These are phyloP conservation scores for Aspergillus pseudoviridinutans DNA, from an alignment of 2,329 filamentous ascomycete genomes.

Conservation along the genomic window DNA sequence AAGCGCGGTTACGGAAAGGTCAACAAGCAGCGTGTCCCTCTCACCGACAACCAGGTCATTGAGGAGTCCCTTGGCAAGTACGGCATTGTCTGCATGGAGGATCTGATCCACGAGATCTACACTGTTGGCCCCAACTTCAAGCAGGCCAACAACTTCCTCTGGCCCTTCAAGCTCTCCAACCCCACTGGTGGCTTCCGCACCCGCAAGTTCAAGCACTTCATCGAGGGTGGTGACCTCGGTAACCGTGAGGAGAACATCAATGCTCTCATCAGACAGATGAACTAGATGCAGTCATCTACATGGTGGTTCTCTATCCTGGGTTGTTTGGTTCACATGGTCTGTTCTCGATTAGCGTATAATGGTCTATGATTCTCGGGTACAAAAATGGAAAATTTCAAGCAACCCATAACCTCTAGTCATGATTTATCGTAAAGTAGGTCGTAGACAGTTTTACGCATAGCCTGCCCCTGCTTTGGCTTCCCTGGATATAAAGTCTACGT, in stretches of 20 bases:
- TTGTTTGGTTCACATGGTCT: constrained; percentile 32
- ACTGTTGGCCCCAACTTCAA: constrained; percentile 99
- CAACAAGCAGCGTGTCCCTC: constrained; percentile 93
- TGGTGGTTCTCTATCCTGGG: constrained; percentile 24
- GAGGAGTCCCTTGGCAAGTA: constrained; percentile 97
- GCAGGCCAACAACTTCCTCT: constrained; percentile 98
- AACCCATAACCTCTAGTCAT: constrained; percentile 18
- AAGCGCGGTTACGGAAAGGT: constrained; percentile 99
- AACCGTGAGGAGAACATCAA: constrained; percentile 99
- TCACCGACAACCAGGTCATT: constrained; percentile 97
- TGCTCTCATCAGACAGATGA: constrained; percentile 94
- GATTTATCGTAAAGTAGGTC: not conserved
- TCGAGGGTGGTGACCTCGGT: constrained; percentile 96
- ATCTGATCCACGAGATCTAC: constrained; percentile 98
- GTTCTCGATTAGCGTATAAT: constrained; percentile 30
- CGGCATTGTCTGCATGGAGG: constrained; percentile 98
- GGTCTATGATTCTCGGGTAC: constrained; percentile 31
- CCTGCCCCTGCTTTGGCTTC: not conserved
- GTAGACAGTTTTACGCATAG: not conserved
- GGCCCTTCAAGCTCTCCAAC: constrained; percentile 99
- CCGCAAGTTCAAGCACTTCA: constrained; percentile 98
- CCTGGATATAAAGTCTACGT: not conserved
- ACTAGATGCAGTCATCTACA: constrained; percentile 55
- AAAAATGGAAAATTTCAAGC: constrained; percentile 28
- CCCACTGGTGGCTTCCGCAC: constrained; percentile 93